These are phyloP conservation scores for Hyaloscypha bicolor DNA, from an alignment of 495 filamentous ascomycete genomes.

Conservation along the genomic window DNA sequence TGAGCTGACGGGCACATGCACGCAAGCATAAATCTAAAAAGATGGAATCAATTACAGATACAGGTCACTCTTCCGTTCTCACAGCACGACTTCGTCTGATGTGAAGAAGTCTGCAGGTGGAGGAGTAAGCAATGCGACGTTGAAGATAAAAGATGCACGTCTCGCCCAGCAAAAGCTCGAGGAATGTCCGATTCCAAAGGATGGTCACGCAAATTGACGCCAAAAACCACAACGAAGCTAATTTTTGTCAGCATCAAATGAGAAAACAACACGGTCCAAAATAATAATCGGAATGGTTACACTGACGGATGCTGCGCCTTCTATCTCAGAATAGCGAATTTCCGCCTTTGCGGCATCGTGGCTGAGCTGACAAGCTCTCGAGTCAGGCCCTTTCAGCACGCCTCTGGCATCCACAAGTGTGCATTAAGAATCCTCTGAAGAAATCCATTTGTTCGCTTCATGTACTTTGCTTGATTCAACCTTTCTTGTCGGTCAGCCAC, in stretches of 20 bases:
- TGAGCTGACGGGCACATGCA: too few species aligned
- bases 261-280: background rate
- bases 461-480: background rate
- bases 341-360: background rate
- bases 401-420: background rate
- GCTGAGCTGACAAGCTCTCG: background rate
- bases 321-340: background rate
- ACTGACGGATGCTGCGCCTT: background rate
- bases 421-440: background rate
- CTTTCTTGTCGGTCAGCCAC: background rate
- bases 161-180: background rate
- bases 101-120: too few species aligned
- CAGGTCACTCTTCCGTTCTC: background rate
- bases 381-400: constrained; percentile 4
- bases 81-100: background rate
- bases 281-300: background rate
- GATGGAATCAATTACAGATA: background rate
- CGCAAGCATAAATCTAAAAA: too few species aligned
- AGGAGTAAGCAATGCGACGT: background rate
- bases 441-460: background rate
- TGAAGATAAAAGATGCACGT: background rate
- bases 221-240: background rate
- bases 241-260: background rate
- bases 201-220: background rate
- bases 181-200: background rate